These are phyloP conservation scores for Leptodontidium sp. DNA, from an alignment of 2,329 filamentous ascomycete species.

Conservation along the genomic window DNA sequence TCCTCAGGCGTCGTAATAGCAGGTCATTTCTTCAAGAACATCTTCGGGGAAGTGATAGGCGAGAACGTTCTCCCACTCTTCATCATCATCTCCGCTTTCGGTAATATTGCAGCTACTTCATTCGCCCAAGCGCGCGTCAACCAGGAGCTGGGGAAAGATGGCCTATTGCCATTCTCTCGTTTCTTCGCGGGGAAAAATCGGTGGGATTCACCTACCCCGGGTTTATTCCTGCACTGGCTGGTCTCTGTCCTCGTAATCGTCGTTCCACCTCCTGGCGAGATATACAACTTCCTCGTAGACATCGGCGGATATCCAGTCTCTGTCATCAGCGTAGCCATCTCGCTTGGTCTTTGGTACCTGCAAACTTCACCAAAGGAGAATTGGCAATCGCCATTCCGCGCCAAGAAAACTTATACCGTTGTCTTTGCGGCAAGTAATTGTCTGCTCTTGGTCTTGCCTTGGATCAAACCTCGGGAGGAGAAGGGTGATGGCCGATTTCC, in stretches of 20 bases:
- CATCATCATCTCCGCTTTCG: constrained; percentile 56
- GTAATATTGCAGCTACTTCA: constrained; percentile 57
- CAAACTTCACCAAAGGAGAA: constrained; percentile 43
- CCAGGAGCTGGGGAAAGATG: constrained; percentile 57
- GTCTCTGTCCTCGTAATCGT: constrained; percentile 65
- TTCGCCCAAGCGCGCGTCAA: constrained; percentile 58
- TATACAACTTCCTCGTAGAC: constrained; percentile 52
- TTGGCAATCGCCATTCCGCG: constrained; percentile 47
- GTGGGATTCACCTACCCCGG: constrained; percentile 41
- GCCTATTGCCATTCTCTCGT: constrained; percentile 53
- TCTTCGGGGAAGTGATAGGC: constrained; percentile 54
- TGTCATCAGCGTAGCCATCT: constrained; percentile 48
- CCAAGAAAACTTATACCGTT: constrained; percentile 43
- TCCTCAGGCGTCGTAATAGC: constrained; percentile 62
- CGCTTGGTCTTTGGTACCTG: constrained; percentile 48
- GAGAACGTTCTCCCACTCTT: constrained; percentile 55
- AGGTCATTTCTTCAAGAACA: constrained; percentile 60
- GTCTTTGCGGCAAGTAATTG: constrained; percentile 48
- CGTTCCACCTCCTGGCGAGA: constrained; percentile 55
- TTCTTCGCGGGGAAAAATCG: constrained; percentile 44
- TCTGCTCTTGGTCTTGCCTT: constrained; percentile 49
- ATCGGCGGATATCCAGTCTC: constrained; percentile 51
- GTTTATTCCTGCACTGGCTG: constrained; percentile 65
- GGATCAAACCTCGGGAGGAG: constrained; percentile 46
- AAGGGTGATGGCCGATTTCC: constrained; percentile 45